Evolutionary conservation across 306 rosid species (phyloP), one percentile per base, ranked within the genome.

Genomic region (Fagus crenata): DNA sequence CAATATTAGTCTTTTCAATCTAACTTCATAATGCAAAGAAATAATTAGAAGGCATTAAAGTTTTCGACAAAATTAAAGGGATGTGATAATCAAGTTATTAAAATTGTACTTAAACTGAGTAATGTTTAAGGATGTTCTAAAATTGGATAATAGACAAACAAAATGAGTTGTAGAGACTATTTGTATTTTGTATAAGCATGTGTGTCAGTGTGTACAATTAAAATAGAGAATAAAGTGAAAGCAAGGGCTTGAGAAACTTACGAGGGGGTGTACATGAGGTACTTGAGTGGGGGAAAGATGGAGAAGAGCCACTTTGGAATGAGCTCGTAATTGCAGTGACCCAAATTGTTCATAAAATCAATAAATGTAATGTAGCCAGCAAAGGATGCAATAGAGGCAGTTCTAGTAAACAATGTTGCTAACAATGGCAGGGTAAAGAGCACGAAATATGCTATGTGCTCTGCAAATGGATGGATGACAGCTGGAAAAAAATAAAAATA

Each of bases 341-440:
- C 90, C 84, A 86, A 60, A 63, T 86, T 86, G 86, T 86, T 86
- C 90, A 86, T 86, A 63, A 86, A 77, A 43, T 86, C 90, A 4
- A 84, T 76, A 54, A 60, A 86, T 5, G 75, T 68, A 3, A 84
- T 0, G 18, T 84, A 86, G 3, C 81, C 81, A 2, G 12, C 0
- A 72, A 53, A 7, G 18, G 64, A 53, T 9, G 3, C 76, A 12
- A 64, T 0, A 1, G 82, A 84, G 28, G 63, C 67, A 4, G 79
- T 81, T 36, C 78, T n/a, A 2, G 80, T 69, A 0, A 55, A 0
- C 1, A 36, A 0, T 1, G 79, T 67, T 12, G 86, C 69, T 58
- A 78, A 1, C 64, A 76, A 0, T 31, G 90, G 90, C 3, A 84
- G 73, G n/a, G 81, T 71, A 49, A 86, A 86, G 3, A 86, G 84